phyloP scores from a whole-genome alignment of 2,329 filamentous ascomycete genomes.

The Hyphodiscus sp. region DNA sequence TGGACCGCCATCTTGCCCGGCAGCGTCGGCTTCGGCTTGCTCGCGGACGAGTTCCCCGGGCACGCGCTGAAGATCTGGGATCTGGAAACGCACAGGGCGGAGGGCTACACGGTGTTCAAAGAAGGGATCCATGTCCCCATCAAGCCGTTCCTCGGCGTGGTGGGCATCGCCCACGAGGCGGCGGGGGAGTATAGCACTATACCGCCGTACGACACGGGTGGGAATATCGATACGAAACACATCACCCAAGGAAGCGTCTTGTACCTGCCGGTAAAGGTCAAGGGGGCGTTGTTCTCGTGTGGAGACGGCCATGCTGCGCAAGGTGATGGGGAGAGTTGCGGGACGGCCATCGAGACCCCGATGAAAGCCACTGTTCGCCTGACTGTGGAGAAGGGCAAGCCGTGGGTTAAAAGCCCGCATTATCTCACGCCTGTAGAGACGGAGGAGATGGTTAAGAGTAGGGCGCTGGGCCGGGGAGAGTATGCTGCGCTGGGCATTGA shows the following conservation, averaged over 20 bases:
- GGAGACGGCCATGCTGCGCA: slow-evolving; percentile 49
- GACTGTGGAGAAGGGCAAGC: slow-evolving; percentile 39
- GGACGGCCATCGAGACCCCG: slow-evolving; percentile 49
- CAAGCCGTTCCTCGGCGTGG: slow-evolving; percentile 45
- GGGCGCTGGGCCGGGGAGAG: slow-evolving; percentile 31
- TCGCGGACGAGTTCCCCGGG: slow-evolving; percentile 41
- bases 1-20: slow-evolving; percentile 46
- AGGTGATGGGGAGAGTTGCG: slow-evolving; percentile 48
- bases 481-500: slow-evolving; percentile 44
- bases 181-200: slow-evolving; percentile 42
- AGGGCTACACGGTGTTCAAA: slow-evolving; percentile 39
- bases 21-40: slow-evolving; percentile 42
- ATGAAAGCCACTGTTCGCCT: slow-evolving; percentile 44
- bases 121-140: slow-evolving; percentile 42
- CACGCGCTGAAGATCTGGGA: slow-evolving; percentile 44
- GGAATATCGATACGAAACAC: slow-evolving; percentile 49
- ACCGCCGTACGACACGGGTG: slow-evolving; percentile 44
- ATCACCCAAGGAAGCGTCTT: slow-evolving; percentile 40
- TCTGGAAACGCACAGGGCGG: slow-evolving; percentile 29
- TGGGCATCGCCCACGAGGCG: slow-evolving; percentile 42
- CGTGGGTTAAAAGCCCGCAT: slow-evolving; percentile 42
- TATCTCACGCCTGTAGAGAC: slow-evolving; percentile 31
- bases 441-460: slow-evolving; percentile 18
- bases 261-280: slow-evolving; percentile 42
- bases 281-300: slow-evolving; percentile 46